Conservation (phyloP, 2,329 filamentous ascomycete genomes). For the Aspergillus transmontanensis region DNA sequence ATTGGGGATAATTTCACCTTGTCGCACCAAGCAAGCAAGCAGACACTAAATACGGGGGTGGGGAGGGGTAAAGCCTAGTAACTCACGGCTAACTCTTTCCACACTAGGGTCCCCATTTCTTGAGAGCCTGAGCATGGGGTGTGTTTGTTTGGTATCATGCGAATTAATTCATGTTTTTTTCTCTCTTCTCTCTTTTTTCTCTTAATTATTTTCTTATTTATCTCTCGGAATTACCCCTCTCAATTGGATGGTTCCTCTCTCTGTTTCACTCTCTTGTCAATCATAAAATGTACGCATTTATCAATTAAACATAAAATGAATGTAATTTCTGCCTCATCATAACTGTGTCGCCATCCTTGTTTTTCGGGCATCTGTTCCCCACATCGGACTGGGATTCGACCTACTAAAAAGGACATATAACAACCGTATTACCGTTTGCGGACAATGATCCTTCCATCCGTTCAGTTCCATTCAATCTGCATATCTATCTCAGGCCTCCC, state of each 20-base stretch:
- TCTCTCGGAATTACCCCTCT: neutral
- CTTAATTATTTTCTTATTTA: neutral
- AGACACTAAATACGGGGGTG: constrained; percentile 20
- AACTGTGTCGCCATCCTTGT: constrained; percentile 6
- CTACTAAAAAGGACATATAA: neutral
- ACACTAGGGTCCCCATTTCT: constrained; percentile 1
- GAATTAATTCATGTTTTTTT: neutral
- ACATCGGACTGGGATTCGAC: constrained; percentile 1
- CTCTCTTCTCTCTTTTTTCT: neutral
- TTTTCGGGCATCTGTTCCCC: constrained; percentile 12
- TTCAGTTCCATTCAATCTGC: constrained; percentile 4
- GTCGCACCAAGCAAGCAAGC: constrained; percentile 10
- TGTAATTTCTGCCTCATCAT: neutral
- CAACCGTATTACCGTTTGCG: constrained; percentile 11
- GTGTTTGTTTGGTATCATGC: neutral
- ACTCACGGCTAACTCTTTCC: constrained; percentile 4
- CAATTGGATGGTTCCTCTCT: neutral
- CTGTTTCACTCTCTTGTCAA: neutral
- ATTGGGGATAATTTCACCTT: neutral
- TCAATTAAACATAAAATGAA: neutral
- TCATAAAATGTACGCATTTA: neutral
- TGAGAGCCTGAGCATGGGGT: neutral
- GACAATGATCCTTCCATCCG: constrained; percentile 11
- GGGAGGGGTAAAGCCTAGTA: constrained; percentile 22
- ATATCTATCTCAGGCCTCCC: neutral